Base-by-base conservation (phyloP, 768 basidiomycete genomes). In the Russula earlei region DNA sequence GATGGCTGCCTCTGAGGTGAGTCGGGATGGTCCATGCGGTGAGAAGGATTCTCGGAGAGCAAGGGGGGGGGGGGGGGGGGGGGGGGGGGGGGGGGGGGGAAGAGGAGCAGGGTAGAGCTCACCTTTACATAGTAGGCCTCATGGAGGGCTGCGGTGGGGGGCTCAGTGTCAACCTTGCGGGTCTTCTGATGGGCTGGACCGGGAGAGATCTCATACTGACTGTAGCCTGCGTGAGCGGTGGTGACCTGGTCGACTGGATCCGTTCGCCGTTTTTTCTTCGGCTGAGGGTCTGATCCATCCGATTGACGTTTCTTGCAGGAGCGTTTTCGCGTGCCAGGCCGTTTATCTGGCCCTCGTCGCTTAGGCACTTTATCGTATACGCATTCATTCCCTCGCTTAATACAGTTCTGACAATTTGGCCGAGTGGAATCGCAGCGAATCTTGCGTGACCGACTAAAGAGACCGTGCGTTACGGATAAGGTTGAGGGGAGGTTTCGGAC, bases 351-450 rank as follows among this genome's bases (percentile, higher is more conserved):
- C 3, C 89, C 89, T 59, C 88, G 78, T 58, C 89, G 82, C 70
- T 86, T 88, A 63, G 87, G 87, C 53, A 78, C 84, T 27, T 80
- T 73, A 67, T 91, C 88, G 70, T 90, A 91, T 71, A 84, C 77
- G 70, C 88, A 91, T 52, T 77, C 75, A 69, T 87, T 87, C 62
- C 79, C 80, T 65, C 88, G 76, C 66, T 87, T 83, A 70, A 78
- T 75, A 69, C 88, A 90, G 71, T 91, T 91, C 74, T 83, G 80
- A 74, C 88, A 91, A 54, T 77, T 75, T 61, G 88, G 88, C 67
- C 87, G 76, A 33, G 81, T 85, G 55, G 87, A 90, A 69, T 90
- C 88, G 74, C 88, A 91, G 57, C 84, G 82, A 64, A 90, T 89
- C 77, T 91, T 91, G 68, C 88, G 80, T 60, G 81, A 78, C 63